Evolutionary conservation across 176 grass and related monocot genomes (phyloP).

Genomic region (Bothriochloa decipiens): DNA sequence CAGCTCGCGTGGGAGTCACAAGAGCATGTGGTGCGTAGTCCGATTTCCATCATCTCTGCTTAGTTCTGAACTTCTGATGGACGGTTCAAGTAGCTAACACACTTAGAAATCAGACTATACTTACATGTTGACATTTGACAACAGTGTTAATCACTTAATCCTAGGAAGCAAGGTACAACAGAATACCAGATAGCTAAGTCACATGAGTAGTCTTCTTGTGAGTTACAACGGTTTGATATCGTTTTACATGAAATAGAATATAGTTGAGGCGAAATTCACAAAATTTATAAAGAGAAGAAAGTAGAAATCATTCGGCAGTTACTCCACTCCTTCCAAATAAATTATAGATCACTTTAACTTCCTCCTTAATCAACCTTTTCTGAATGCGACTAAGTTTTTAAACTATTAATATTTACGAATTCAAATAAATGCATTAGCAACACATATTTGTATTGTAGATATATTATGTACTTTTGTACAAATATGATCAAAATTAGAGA

Average conservation of each 20-base stretch:
- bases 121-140: not conserved
- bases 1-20: constrained; percentile 49
- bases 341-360: not conserved
- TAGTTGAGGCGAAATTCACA: too few species aligned
- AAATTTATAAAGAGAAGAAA: not conserved
- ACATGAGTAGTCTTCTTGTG: not conserved
- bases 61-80: not conserved
- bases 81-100: too few species aligned
- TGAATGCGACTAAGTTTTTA: too few species aligned
- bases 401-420: too few species aligned
- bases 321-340: too few species aligned
- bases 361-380: too few species aligned
- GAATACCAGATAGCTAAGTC: too few species aligned
- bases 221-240: not conserved
- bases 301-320: not conserved
- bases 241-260: not conserved
- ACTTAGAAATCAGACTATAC: not conserved
- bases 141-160: not conserved
- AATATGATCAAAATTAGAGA: not conserved
- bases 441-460: too few species aligned
- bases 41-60: constrained; percentile 29
- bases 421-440: too few species aligned
- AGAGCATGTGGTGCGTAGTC: constrained; percentile 45
- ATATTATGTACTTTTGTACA: too few species aligned
- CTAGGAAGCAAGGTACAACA: too few species aligned